phyloP scores from a whole-genome alignment of 2,329 filamentous ascomycete species.

The Fusarium liriodendri region DNA sequence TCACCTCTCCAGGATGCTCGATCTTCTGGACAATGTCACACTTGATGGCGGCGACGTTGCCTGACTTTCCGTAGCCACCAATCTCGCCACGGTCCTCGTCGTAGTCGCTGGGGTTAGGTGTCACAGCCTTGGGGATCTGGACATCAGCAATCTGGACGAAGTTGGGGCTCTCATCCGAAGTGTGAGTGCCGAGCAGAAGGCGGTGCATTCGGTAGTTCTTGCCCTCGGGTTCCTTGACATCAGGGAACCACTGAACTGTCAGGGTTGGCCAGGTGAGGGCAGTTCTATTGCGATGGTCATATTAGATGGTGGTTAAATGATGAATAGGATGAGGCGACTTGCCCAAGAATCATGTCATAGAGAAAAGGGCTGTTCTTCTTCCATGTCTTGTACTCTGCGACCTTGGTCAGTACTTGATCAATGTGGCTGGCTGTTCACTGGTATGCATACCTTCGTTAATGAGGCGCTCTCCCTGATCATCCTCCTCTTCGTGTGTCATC shows the following conservation, averaged over 20 bases:
- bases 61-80: slow-evolving; percentile 86
- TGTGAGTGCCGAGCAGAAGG: slow-evolving; percentile 93
- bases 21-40: slow-evolving; percentile 97
- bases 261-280: slow-evolving; percentile 97
- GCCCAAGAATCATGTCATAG: slow-evolving; percentile 96
- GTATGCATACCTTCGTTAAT: slow-evolving; percentile 83
- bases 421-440: background rate
- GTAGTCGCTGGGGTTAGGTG: slow-evolving; percentile 83
- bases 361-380: slow-evolving; percentile 99
- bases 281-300: slow-evolving; percentile 62
- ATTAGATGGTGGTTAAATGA: slow-evolving; percentile 5
- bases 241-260: slow-evolving; percentile 97
- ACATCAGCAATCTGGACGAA: slow-evolving; percentile 96
- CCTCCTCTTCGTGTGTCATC: slow-evolving; percentile 72
- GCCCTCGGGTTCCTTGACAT: slow-evolving; percentile 87
- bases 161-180: slow-evolving; percentile 85
- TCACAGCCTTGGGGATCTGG: slow-evolving; percentile 84
- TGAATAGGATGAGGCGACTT: slow-evolving; percentile 25
- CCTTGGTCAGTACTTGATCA: slow-evolving; percentile 24
- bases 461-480: slow-evolving; percentile 82
- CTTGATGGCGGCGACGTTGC: slow-evolving; percentile 78
- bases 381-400: slow-evolving; percentile 97
- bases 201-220: slow-evolving; percentile 91
- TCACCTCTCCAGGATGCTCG: slow-evolving; percentile 95
- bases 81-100: slow-evolving; percentile 94